These are phyloP conservation scores for Irpex sp. DNA, from an alignment of 1,284 basidiomycete genomes.

Conservation along the genomic window DNA sequence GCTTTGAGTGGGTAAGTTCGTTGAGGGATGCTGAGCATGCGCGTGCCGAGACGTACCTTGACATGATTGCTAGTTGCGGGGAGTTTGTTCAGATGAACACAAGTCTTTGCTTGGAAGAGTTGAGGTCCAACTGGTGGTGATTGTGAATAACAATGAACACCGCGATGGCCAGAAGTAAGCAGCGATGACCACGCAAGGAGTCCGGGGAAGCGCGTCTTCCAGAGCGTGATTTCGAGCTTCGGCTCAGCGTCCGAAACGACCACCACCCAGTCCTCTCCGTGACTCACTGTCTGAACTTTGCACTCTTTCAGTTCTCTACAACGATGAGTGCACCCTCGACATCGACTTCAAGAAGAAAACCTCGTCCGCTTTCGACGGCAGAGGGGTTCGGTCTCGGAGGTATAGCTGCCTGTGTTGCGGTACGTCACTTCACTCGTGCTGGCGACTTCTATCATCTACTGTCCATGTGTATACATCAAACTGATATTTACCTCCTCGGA, in stretches of 20 bases:
- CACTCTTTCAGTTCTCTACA: background rate
- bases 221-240: background rate
- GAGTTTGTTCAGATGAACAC: no score
- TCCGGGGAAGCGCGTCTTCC: no score
- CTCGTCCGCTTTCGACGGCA: conserved; percentile 46
- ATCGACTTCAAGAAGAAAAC: conserved; percentile 9
- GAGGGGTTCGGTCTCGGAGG: conserved; percentile 87
- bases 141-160: no score
- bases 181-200: no score
- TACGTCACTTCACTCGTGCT: conserved; percentile 28
- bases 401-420: conserved; percentile 83
- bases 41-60: background rate
- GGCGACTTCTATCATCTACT: background rate
- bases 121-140: no score
- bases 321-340: conserved; percentile 16
- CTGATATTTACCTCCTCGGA: background rate
- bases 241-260: background rate
- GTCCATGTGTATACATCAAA: background rate
- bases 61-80: background rate
- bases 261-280: background rate
- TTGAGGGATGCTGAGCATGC: background rate
- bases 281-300: background rate
- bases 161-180: no score
- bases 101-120: no score
- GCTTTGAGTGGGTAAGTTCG: background rate